Conservation (phyloP, 1,139 yeast genomes). For the Candida glucosophila region DNA sequence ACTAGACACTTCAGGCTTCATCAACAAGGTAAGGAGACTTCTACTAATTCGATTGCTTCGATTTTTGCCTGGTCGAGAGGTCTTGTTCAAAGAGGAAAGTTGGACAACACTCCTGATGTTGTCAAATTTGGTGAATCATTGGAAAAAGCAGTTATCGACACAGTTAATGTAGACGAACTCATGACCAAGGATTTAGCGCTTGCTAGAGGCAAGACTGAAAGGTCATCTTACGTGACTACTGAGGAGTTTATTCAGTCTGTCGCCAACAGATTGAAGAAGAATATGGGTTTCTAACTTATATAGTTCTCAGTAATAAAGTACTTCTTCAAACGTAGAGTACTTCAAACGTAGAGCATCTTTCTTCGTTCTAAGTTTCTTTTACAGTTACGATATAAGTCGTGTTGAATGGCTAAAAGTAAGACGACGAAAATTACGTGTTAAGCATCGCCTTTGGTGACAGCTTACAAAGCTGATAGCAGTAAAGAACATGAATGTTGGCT, state of each 20-base stretch:
- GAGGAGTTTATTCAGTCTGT: conserved; percentile 88
- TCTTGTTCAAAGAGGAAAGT: conserved; percentile 78
- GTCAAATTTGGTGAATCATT: conserved; percentile 66
- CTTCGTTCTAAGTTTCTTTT: too few relatives aligned
- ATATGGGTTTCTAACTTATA: conserved; percentile 11
- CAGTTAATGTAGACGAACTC: conserved; percentile 75
- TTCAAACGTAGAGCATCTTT: too few relatives aligned
- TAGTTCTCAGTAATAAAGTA: too few relatives aligned
- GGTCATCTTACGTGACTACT: conserved; percentile 75
- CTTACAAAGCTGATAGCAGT: too few relatives aligned
- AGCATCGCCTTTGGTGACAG: too few relatives aligned
- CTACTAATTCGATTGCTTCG: conserved; percentile 98
- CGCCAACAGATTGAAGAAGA: conserved; percentile 25
- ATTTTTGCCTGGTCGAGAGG: conserved; percentile 97
- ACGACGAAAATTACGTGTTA: too few relatives aligned
- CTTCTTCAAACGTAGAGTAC: too few relatives aligned
- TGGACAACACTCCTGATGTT: conserved; percentile 81
- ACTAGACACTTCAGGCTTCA: conserved; percentile 93
- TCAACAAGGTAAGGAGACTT: conserved; percentile 93
- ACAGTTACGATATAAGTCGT: too few relatives aligned
- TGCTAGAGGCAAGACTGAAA: conserved; percentile 76
- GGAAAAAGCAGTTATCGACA: conserved; percentile 77
- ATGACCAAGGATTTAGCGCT: conserved; percentile 96
- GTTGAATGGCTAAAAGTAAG: too few relatives aligned
- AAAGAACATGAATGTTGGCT: conserved; percentile 35